Evolutionary conservation across 2,329 filamentous ascomycete genomes (phyloP).

Genomic region (Cryphonectria carpinicola): DNA sequence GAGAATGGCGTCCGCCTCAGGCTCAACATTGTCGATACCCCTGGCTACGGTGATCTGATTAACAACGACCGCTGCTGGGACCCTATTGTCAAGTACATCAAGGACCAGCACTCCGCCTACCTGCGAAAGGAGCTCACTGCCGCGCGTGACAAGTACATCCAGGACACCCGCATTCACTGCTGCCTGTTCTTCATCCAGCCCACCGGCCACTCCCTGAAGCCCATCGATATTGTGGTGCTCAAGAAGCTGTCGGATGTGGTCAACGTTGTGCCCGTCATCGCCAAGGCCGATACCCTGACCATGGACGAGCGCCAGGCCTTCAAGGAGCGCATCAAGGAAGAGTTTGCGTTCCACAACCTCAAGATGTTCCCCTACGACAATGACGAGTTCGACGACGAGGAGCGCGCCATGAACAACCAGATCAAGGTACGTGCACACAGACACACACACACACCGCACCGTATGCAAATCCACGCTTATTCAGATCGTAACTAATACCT

Average conservation of each 20-base stretch:
- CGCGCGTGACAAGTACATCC: conserved; percentile 98
- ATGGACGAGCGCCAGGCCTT: conserved; percentile 94
- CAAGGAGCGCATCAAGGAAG: conserved; percentile 99
- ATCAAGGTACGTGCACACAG: conserved; percentile 75
- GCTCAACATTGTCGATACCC: conserved; percentile 98
- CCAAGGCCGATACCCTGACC: conserved; percentile 95
- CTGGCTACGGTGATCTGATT: conserved; percentile 96
- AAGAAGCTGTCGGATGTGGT: conserved; percentile 99
- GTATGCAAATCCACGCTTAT: background rate
- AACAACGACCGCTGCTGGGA: conserved; percentile 99
- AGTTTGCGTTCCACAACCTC: conserved; percentile 99
- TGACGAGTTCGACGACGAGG: conserved; percentile 97
- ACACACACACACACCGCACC: no score
- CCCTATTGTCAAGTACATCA: conserved; percentile 99
- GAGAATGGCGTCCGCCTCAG: conserved; percentile 97
- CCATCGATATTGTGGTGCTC: conserved; percentile 98
- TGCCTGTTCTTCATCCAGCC: conserved; percentile 99
- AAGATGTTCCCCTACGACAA: conserved; percentile 99
- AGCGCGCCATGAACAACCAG: conserved; percentile 87
- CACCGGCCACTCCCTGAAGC: conserved; percentile 96
- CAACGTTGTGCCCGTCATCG: conserved; percentile 98
- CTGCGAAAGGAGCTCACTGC: conserved; percentile 98
- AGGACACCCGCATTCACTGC: conserved; percentile 99
- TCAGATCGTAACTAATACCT: conserved; percentile 40
- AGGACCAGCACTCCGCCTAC: conserved; percentile 99